phyloP scores from a whole-genome alignment of 306 rosid species.

The Luffa acutangula region DNA sequence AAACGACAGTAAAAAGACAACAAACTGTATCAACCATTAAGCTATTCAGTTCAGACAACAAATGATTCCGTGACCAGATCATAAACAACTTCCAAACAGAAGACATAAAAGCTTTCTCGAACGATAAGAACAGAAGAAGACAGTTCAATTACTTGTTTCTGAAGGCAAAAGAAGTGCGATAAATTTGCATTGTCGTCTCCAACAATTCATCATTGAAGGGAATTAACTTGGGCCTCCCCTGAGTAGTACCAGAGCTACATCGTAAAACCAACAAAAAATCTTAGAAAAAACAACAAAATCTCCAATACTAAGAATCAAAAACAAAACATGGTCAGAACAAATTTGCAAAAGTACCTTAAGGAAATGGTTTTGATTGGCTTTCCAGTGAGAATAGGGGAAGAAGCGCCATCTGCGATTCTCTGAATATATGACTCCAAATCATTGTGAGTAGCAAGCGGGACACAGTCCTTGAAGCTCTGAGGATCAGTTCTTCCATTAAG shows the following conservation, averaged over 20 bases:
- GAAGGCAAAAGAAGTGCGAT: conserved; percentile 68
- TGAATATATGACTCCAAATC: conserved; percentile 60
- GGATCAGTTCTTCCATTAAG: conserved; percentile 72
- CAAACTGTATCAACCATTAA: not conserved
- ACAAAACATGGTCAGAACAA: not conserved
- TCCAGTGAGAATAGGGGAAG: conserved; percentile 63
- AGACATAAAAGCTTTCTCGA: not conserved
- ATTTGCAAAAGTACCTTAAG: conserved; percentile 37
- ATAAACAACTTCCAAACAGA: not conserved
- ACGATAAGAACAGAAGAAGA: not conserved
- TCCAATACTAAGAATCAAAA: not conserved
- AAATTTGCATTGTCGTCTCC: conserved; percentile 65
- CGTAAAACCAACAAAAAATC: conserved; percentile 14
- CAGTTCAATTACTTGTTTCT: conserved; percentile 52
- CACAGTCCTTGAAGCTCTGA: conserved; percentile 63
- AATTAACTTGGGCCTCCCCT: conserved; percentile 67
- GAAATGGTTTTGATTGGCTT: conserved; percentile 74
- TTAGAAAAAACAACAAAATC: conserved; percentile 9
- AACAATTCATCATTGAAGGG: conserved; percentile 89
- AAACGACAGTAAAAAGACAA: not conserved
- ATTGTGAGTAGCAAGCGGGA: conserved; percentile 61
- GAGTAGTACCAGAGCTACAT: conserved; percentile 85
- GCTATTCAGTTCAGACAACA: not conserved
- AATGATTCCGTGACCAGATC: not conserved
- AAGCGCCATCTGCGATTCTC: conserved; percentile 61